phyloP scores from a whole-genome alignment of 2,329 filamentous ascomycete genomes.

The Apiospora rasikravindrae region DNA sequence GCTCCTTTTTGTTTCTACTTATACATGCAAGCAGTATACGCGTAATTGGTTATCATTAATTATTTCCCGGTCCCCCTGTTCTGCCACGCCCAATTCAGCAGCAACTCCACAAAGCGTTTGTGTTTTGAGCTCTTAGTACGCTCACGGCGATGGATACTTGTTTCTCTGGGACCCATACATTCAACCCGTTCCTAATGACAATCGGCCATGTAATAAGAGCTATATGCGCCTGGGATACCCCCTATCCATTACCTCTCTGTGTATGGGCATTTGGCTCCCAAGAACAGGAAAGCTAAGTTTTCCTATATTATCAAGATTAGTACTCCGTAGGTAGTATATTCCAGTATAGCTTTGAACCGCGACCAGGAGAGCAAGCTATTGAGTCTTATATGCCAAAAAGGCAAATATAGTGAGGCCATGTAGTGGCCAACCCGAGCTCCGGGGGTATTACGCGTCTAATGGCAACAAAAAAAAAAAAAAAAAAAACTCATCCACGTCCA shows the following conservation, averaged over 20 bases:
- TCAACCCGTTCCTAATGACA: constrained; percentile 12
- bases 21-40: not conserved
- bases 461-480: not conserved
- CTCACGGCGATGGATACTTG: constrained; percentile 1
- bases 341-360: not conserved
- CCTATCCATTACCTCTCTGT: not conserved
- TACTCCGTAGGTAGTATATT: not conserved
- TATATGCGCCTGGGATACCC: not conserved
- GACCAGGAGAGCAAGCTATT: not conserved
- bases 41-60: constrained; percentile 6
- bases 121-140: not conserved
- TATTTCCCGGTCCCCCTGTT: constrained; percentile 14
- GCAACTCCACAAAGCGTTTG: constrained; percentile 7
- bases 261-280: not conserved
- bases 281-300: not conserved
- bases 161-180: constrained; percentile 9
- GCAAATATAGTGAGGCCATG: not conserved
- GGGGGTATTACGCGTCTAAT: not conserved
- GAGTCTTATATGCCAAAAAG: not conserved
- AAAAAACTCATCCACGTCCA: not conserved
- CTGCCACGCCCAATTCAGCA: not conserved
- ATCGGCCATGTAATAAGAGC: not conserved
- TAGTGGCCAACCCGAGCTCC: not conserved
- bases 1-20: constrained; percentile 11
- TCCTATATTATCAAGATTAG: not conserved